Base-by-base conservation (phyloP, 2,329 filamentous ascomycete species). In the Bipolaris zeicola region DNA sequence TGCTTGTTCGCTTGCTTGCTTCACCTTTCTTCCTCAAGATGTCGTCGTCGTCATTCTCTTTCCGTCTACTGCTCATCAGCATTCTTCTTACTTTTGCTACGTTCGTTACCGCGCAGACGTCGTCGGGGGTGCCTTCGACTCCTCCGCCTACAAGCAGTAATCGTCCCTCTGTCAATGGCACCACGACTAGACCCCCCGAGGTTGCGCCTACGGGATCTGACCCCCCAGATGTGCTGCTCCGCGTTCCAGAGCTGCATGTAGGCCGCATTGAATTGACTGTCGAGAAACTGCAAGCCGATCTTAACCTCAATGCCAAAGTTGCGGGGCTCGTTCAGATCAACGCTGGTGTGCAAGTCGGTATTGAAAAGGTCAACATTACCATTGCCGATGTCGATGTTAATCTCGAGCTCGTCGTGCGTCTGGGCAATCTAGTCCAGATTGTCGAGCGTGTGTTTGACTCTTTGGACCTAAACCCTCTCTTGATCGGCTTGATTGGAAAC, bases 251-350 rank as follows among this genome's bases (percentile, higher is more conserved):
- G 60, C 78, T 88, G 6, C 82, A 81, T 37, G 85, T 88, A 16
- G 82, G 82, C 37, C 78, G 79, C 47, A 87, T 88, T 56, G 85
- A 87, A 72, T 76, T 87, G 3, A 80, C 82, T 44, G 85, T 88
- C 3, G 84, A 87, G 62, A 81, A 86, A 61, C 74, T 87, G 16
- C 76, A 79, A 56, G 85, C 84, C 2, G 82, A 87, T 57, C 77
- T 87, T 65, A 87, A 87, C 67, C 76, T 88, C 2, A 83, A 84
- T 46, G 85, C 85, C 33, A 80, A 84, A 57, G 79, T 88, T n/a
- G 84, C 85, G 13, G 80, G 79, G 39, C 78, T 88, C 1, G 85
- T 88, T 4, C 72, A 71, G 11, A 71, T 83, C 63, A 83, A 83
- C 59, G 81, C 81, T 0, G 81, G 81, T 52, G 80, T 83, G 6